Conservation (phyloP, 108 stramenopile genomes). For the Aurantiochytrium sp. region DNA sequence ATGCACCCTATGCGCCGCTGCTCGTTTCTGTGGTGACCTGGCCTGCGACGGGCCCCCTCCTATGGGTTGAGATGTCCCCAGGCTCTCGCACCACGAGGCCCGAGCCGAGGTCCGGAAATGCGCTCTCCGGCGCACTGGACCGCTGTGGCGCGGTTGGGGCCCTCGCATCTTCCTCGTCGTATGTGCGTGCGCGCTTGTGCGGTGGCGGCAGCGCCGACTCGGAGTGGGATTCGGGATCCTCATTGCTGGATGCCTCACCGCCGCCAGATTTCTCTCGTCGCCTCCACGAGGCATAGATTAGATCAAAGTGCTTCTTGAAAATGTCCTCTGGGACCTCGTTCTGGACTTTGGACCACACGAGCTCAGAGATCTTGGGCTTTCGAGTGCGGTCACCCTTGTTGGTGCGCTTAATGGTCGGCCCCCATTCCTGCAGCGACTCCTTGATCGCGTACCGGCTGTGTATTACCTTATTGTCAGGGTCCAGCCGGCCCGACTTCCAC, state of each 20-base stretch:
- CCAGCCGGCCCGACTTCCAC: neutral
- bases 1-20: too few relatives aligned
- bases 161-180: too few relatives aligned
- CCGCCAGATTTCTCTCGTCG: neutral
- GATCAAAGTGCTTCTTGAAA: neutral
- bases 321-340: neutral
- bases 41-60: neutral
- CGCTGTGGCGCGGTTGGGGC: too few relatives aligned
- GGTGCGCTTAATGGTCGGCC: neutral
- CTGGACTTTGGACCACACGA: neutral
- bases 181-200: too few relatives aligned
- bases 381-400: neutral
- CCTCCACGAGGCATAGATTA: neutral
- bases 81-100: too few relatives aligned
- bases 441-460: neutral
- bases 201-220: neutral
- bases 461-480: neutral
- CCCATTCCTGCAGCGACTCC: neutral
- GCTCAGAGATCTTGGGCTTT: neutral
- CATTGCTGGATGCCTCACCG: neutral
- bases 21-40: neutral
- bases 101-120: too few relatives aligned
- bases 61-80: too few relatives aligned
- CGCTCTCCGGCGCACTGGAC: too few relatives aligned
- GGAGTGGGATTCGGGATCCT: neutral